Evolutionary conservation across 164 flowering plant genomes (phyloP).

Genomic region (Echeveria elegans): DNA sequence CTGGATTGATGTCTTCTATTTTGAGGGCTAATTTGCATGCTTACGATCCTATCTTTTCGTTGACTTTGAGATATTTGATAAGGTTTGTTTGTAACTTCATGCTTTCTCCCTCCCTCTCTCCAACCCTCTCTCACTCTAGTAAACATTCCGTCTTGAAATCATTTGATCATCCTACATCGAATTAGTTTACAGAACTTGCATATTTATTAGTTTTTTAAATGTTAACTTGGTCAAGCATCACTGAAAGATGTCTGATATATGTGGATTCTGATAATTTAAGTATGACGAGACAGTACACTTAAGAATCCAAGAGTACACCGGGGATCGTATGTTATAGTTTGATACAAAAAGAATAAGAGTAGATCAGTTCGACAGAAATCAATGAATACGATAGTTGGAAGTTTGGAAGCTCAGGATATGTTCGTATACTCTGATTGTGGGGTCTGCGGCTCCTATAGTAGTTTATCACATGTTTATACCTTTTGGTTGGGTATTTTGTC

Average conservation of each 20-base stretch:
- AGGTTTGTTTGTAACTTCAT: slow-evolving; percentile 34
- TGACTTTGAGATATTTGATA: slow-evolving; percentile 95
- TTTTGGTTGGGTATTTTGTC: not conserved
- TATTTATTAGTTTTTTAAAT: too few relatives aligned
- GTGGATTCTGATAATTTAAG: too few relatives aligned
- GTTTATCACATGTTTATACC: too few relatives aligned
- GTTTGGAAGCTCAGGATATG: not conserved
- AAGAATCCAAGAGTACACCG: too few relatives aligned
- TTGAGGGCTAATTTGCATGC: slow-evolving; percentile 83
- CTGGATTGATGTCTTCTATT: slow-evolving; percentile 73
- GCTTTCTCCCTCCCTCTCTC: slow-evolving; percentile 2
- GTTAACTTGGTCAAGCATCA: not conserved
- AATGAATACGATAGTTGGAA: not conserved
- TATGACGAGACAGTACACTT: too few relatives aligned
- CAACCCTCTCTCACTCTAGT: not conserved
- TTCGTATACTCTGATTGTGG: not conserved
- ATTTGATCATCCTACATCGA: too few relatives aligned
- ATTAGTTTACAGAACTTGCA: too few relatives aligned
- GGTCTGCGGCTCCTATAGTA: too few relatives aligned
- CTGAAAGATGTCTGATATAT: not conserved
- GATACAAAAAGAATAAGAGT: not conserved
- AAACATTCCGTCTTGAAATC: not conserved
- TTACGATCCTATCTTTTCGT: slow-evolving; percentile 83
- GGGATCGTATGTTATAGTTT: not conserved
- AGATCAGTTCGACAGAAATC: not conserved